These are phyloP conservation scores for Emydomyces testavorans DNA, from an alignment of 2,329 filamentous ascomycete species.

Conservation along the genomic window DNA sequence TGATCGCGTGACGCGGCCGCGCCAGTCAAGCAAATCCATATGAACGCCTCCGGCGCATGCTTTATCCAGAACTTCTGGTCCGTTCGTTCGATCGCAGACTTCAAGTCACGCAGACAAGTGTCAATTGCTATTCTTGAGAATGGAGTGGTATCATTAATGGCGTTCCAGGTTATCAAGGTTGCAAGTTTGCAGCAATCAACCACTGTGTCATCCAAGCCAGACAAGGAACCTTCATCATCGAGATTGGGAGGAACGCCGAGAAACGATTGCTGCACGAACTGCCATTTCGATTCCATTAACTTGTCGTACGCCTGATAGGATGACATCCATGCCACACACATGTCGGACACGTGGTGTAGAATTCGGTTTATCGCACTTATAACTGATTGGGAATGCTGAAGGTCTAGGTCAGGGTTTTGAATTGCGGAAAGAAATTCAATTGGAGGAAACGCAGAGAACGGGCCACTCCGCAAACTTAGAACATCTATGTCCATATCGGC, in stretches of 20 bases:
- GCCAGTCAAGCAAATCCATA: slow-evolving; percentile 10
- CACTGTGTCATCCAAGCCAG: neutral
- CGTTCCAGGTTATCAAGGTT: slow-evolving; percentile 5
- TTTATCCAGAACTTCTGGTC: slow-evolving; percentile 8
- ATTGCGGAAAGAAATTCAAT: slow-evolving; percentile 2
- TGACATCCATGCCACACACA: neutral
- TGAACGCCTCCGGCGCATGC: slow-evolving; percentile 8
- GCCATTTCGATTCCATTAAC: neutral
- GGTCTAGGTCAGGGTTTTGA: neutral
- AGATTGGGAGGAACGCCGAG: neutral
- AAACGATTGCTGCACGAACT: neutral
- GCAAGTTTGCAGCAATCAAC: slow-evolving; percentile 8
- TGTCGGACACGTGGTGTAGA: neutral
- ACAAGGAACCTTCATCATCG: neutral
- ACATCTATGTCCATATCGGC: neutral
- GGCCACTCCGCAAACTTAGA: neutral
- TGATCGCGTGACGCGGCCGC: slow-evolving; percentile 2
- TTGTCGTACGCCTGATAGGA: neutral
- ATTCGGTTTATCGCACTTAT: neutral
- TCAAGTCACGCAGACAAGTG: neutral
- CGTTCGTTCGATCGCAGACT: neutral
- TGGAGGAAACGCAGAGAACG: neutral
- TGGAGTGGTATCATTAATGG: neutral
- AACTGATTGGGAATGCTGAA: neutral
- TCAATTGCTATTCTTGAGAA: neutral